Conservation (phyloP, 768 basidiomycete genomes). For the Serendipita vermifera region DNA sequence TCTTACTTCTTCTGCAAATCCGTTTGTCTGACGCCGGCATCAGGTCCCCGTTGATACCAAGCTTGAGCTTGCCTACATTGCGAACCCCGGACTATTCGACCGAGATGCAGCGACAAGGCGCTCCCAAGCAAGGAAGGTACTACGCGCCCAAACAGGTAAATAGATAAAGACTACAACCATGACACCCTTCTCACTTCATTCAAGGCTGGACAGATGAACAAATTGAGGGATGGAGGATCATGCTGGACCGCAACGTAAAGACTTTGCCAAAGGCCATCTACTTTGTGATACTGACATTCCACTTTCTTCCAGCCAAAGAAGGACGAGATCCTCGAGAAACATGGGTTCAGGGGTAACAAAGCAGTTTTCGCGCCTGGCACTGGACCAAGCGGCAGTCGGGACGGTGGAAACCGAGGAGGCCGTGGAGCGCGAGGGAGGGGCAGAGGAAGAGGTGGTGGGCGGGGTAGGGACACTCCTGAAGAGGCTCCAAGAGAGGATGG, state of each 20-base stretch:
- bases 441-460: constrained; percentile 25
- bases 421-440: constrained; percentile 32
- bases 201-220: constrained; percentile 70
- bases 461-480: not conserved
- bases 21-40: not conserved
- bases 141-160: constrained; percentile 57
- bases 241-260: constrained; percentile 79
- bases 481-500: not conserved
- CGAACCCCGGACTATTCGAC: constrained; percentile 62
- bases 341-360: constrained; percentile 62
- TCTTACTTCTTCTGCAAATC: not conserved
- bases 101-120: constrained; percentile 60
- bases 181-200: not conserved
- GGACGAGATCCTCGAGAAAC: constrained; percentile 57
- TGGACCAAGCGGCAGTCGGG: not conserved
- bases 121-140: constrained; percentile 48
- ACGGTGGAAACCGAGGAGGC: constrained; percentile 25
- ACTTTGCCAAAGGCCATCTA: not conserved
- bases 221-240: constrained; percentile 83
- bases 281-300: not conserved
- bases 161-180: not conserved
- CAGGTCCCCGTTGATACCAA: constrained; percentile 36
- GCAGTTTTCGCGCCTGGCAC: constrained; percentile 4
- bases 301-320: constrained; percentile 44
- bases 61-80: constrained; percentile 65